These are phyloP conservation scores for Sporothrix dimorphospora DNA, from an alignment of 2,329 filamentous ascomycete genomes.

Conservation along the genomic window DNA sequence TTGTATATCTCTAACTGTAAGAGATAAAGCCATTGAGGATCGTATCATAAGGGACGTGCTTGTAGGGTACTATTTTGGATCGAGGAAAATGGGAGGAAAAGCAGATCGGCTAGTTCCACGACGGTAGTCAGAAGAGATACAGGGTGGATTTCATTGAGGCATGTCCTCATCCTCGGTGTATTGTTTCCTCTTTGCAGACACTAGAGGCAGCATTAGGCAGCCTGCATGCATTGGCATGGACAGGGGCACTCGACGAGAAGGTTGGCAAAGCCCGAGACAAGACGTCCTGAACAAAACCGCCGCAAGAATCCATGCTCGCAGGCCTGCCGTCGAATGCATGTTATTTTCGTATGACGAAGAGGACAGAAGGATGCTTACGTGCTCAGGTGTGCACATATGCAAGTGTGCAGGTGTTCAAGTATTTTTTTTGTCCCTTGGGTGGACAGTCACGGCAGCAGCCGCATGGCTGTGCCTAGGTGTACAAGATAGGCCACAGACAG, in stretches of 20 bases:
- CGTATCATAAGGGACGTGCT: background rate
- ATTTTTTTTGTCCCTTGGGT: background rate
- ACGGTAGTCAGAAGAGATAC: background rate
- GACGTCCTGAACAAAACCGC: background rate
- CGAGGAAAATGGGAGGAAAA: background rate
- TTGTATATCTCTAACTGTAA: background rate
- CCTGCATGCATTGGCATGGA: slow-evolving; percentile 15
- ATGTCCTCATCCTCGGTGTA: background rate
- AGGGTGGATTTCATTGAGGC: background rate
- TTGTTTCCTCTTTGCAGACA: background rate
- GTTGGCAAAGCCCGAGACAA: background rate
- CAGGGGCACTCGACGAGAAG: background rate
- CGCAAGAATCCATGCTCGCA: background rate
- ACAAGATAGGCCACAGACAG: background rate
- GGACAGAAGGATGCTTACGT: background rate
- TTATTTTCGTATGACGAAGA: background rate
- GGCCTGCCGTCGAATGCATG: background rate
- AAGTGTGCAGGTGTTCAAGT: background rate
- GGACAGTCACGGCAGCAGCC: slow-evolving; percentile 12
- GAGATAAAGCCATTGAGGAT: background rate
- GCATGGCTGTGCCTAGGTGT: background rate
- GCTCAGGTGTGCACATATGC: slow-evolving; percentile 2
- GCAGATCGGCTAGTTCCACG: slow-evolving; percentile 7
- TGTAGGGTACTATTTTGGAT: background rate
- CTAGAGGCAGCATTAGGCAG: slow-evolving; percentile 15